A percentile compares a stretch with the other conserved stretches of the same genome.
phyloP scores from a whole-genome alignment of 495 filamentous ascomycete species.

The Friedmanniomyces simplex region DNA sequence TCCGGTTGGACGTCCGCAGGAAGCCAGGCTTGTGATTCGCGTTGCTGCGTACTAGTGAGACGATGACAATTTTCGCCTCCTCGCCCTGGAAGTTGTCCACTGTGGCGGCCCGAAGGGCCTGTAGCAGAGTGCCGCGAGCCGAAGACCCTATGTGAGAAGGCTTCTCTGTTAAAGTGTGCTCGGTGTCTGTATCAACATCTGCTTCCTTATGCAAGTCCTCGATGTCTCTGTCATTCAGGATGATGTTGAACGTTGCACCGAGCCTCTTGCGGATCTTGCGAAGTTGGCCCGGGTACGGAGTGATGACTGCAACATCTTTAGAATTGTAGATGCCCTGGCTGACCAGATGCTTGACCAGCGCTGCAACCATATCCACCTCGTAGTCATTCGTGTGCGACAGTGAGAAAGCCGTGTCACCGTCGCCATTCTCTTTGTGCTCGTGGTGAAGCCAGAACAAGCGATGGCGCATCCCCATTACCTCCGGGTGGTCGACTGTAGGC shows the following conservation, averaged over 20 bases:
- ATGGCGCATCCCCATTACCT: conserved; percentile 53
- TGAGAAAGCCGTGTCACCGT: conserved; percentile 23
- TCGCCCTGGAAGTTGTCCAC: conserved; percentile 77
- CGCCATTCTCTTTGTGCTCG: conserved; percentile 41
- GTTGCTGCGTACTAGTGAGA: conserved; percentile 73
- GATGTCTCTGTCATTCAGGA: conserved; percentile 56
- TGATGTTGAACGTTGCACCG: conserved; percentile 46
- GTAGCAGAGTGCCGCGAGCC: no score
- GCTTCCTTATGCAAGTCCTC: conserved; percentile 49
- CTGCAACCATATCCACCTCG: conserved; percentile 56
- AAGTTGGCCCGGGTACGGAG: conserved; percentile 68
- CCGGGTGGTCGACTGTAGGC: conserved; percentile 39
- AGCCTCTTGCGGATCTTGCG: conserved; percentile 47
- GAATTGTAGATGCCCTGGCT: conserved; percentile 52
- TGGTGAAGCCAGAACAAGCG: conserved; percentile 72
- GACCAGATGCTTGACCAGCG: conserved; percentile 61
- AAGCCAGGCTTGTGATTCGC: conserved; percentile 53
- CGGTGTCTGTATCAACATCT: conserved; percentile 8
- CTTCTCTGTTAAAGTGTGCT: conserved; percentile 13
- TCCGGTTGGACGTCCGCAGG: conserved; percentile 61
- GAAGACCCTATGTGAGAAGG: conserved; percentile 35
- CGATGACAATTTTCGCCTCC: conserved; percentile 66
- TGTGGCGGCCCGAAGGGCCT: conserved; percentile 56
- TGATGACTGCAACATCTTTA: conserved; percentile 68
- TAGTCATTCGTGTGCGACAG: conserved; percentile 57